These are phyloP conservation scores for Sporothrix globosa DNA, from an alignment of 2,329 filamentous ascomycete genomes.

Conservation along the genomic window DNA sequence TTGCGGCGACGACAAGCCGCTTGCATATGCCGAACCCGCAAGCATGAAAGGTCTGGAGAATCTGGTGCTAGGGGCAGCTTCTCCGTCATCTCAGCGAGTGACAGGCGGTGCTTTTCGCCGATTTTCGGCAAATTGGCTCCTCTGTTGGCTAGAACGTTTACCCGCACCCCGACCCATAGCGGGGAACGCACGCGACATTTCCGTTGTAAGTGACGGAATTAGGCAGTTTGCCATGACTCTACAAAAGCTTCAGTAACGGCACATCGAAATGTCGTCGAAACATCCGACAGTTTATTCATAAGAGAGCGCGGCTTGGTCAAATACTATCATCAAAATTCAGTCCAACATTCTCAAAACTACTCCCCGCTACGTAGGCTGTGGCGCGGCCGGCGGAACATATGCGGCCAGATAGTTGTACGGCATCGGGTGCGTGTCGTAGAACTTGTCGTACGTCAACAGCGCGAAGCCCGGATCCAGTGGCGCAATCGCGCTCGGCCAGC, in stretches of 20 bases:
- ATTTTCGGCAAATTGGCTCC: slow-evolving; percentile 4
- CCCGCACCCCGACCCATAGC: background rate
- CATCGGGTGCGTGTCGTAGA: slow-evolving; percentile 33
- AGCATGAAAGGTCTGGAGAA: background rate
- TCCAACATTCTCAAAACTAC: background rate
- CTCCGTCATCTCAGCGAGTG: background rate
- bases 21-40: slow-evolving; percentile 18
- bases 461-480: slow-evolving; percentile 37
- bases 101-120: slow-evolving; percentile 12
- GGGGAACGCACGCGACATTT: background rate
- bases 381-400: slow-evolving; percentile 13
- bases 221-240: slow-evolving; percentile 4
- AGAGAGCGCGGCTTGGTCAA: background rate
- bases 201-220: slow-evolving; percentile 22
- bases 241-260: background rate
- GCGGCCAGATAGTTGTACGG: slow-evolving; percentile 28
- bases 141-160: slow-evolving; percentile 18
- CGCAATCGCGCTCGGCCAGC: slow-evolving; percentile 36
- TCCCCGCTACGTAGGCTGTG: background rate
- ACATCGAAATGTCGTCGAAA: background rate
- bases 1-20: slow-evolving; percentile 10
- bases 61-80: background rate
- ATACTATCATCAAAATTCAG: background rate
- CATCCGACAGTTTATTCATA: background rate
- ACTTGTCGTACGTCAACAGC: slow-evolving; percentile 36